Evolutionary conservation across 257 asterid genomes (phyloP).

Genomic region (Solanum ossicruentum): DNA sequence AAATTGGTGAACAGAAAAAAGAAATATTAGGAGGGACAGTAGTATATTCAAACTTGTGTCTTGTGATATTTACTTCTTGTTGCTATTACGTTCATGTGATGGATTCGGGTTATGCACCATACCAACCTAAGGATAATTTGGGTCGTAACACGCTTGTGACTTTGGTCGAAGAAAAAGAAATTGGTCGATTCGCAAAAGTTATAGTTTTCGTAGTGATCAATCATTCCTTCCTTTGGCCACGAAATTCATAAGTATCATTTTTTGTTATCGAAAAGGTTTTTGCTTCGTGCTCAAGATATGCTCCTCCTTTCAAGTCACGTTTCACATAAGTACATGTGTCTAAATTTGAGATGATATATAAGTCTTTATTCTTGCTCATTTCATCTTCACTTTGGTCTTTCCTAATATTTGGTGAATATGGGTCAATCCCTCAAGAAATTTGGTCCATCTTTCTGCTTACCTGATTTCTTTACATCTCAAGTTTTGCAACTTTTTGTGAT

Average conservation of each 20-base stretch:
- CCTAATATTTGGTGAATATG: slow-evolving; percentile 8
- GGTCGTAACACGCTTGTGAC: not conserved
- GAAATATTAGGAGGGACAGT: not conserved
- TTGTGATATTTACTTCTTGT: not conserved
- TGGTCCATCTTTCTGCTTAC: slow-evolving; percentile 12
- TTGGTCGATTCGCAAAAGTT: not conserved
- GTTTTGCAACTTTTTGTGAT: not conserved
- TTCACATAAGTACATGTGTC: not conserved
- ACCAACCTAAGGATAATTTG: not conserved
- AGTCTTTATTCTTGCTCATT: not conserved
- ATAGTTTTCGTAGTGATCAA: not conserved
- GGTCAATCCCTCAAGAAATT: slow-evolving; percentile 50
- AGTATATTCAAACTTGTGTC: not conserved
- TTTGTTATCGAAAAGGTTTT: not conserved
- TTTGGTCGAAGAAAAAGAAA: not conserved
- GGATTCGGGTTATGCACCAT: not conserved
- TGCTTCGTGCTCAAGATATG: not conserved
- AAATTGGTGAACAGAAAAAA: not conserved
- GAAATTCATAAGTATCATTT: not conserved
- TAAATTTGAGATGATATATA: not conserved
- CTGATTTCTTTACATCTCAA: not conserved
- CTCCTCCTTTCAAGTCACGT: not conserved
- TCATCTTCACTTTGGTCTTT: not conserved
- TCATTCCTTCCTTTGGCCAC: not conserved
- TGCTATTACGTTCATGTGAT: not conserved